These are phyloP conservation scores for Microcos paniculata DNA, from an alignment of 345 rosid species.

Conservation along the genomic window DNA sequence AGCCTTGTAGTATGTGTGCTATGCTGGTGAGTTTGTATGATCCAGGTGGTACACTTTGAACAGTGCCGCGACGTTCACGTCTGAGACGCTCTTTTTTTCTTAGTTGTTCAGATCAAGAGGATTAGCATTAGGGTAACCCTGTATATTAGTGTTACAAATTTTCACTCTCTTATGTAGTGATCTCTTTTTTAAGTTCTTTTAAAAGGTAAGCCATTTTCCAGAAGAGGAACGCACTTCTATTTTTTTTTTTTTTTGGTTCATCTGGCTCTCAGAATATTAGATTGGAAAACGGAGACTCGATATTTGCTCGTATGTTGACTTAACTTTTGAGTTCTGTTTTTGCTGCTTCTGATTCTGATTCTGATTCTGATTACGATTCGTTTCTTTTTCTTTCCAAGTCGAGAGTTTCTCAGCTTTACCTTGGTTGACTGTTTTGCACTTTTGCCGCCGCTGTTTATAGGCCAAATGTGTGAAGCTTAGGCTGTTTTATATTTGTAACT, in stretches of 20 bases:
- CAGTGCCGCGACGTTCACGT: constrained; percentile 18
- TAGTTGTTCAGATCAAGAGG: constrained; percentile 28
- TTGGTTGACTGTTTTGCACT: no score
- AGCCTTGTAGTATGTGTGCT: constrained; percentile 23
- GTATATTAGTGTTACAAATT: constrained; percentile 27
- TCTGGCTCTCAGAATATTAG: no score
- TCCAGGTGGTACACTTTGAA: constrained; percentile 27
- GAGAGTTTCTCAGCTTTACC: no score
- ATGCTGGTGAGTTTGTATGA: constrained; percentile 36
- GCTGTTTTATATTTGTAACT: no score
- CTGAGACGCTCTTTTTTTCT: constrained; percentile 14
- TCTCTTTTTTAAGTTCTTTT: background rate
- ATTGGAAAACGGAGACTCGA: no score
- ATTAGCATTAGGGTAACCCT: constrained; percentile 41
- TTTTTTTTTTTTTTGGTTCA: background rate
- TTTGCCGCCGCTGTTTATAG: no score
- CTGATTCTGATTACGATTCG: no score
- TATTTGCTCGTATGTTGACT: no score
- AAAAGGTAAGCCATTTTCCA: constrained; percentile 7
- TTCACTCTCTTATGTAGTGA: constrained; percentile 20
- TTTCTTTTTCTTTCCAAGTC: no score
- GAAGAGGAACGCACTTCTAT: background rate
- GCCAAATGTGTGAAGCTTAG: no score
- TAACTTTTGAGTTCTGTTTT: no score
- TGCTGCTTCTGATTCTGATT: no score